These are phyloP conservation scores for Fraxinus anomala DNA, from an alignment of 257 asterid genomes.

Conservation along the genomic window DNA sequence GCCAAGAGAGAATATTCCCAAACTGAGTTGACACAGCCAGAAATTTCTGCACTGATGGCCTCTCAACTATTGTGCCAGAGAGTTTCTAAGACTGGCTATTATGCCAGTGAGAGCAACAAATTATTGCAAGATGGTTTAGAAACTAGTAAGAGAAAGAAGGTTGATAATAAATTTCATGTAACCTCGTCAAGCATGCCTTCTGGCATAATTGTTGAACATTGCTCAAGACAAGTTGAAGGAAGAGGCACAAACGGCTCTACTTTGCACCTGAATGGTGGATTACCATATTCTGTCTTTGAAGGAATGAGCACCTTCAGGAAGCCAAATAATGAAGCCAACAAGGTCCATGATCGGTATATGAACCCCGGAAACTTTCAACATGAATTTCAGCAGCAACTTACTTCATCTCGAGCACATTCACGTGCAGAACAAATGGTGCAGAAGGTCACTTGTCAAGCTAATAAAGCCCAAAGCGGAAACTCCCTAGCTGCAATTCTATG, in stretches of 20 bases:
- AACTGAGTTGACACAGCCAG: slow-evolving; percentile 28
- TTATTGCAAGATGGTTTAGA: slow-evolving; percentile 30
- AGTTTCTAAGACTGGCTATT: slow-evolving; percentile 26
- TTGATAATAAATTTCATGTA: slow-evolving; percentile 30
- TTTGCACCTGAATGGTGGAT: slow-evolving; percentile 29
- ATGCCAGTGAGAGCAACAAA: slow-evolving; percentile 29
- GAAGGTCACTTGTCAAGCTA: slow-evolving; percentile 22
- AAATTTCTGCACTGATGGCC: slow-evolving; percentile 28
- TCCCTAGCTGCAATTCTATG: slow-evolving; percentile 29
- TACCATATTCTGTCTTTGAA: slow-evolving; percentile 30
- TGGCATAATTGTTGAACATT: slow-evolving; percentile 32
- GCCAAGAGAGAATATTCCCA: slow-evolving; percentile 41
- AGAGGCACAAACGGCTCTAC: slow-evolving; percentile 32
- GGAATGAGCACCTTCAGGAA: slow-evolving; percentile 32
- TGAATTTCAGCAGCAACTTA: slow-evolving; percentile 37
- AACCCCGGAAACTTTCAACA: background rate
- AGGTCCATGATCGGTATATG: slow-evolving; percentile 1
- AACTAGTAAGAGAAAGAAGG: slow-evolving; percentile 32
- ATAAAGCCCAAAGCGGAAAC: slow-evolving; percentile 37
- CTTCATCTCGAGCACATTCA: slow-evolving; percentile 29
- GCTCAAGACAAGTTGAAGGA: slow-evolving; percentile 34
- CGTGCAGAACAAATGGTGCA: slow-evolving; percentile 35
- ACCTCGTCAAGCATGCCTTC: slow-evolving; percentile 36
- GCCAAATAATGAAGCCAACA: slow-evolving; percentile 26
- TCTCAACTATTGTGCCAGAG: slow-evolving; percentile 38